These are phyloP conservation scores for Conticribra guillardii DNA, from an alignment of 108 stramenopile genomes.

Conservation along the genomic window DNA sequence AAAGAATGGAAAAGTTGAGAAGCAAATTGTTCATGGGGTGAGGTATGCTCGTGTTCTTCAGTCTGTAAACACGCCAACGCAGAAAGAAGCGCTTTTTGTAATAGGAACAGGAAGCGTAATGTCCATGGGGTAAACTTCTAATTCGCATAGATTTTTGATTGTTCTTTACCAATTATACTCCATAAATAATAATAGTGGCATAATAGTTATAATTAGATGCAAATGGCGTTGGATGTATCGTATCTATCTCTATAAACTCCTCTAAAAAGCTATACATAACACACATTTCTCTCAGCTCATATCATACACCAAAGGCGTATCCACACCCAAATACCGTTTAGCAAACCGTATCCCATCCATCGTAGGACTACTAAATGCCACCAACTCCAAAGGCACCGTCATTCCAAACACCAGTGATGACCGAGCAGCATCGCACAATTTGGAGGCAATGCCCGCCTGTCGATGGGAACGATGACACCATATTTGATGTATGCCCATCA, in stretches of 20 bases:
- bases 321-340: constrained; percentile 43
- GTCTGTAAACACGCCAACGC: constrained; percentile 33
- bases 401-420: constrained; percentile 70
- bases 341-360: constrained; percentile 73
- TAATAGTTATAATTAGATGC: too few species aligned
- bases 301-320: constrained; percentile 50
- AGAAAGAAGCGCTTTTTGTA: constrained; percentile 26
- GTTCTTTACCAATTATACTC: too few species aligned
- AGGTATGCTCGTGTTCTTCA: constrained; percentile 35
- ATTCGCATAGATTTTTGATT: background rate
- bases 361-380: constrained; percentile 90
- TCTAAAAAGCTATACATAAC: too few species aligned
- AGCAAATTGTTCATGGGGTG: constrained; percentile 1
- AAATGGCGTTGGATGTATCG: too few species aligned
- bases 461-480: constrained; percentile 74
- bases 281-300: constrained; percentile 20
- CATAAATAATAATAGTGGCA: too few species aligned
- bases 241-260: too few species aligned
- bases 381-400: constrained; percentile 41
- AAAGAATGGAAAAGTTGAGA: background rate
- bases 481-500: constrained; percentile 74
- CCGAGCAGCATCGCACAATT: constrained; percentile 66
- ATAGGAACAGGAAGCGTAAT: constrained; percentile 32
- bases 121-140: background rate
- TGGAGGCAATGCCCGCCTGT: constrained; percentile 70